Percentiles rank a stretch among this genome's conserved stretches.
Evolutionary conservation across 2,329 filamentous ascomycete species (phyloP).

Genomic region (Tolypocladium cylindrosporum): DNA sequence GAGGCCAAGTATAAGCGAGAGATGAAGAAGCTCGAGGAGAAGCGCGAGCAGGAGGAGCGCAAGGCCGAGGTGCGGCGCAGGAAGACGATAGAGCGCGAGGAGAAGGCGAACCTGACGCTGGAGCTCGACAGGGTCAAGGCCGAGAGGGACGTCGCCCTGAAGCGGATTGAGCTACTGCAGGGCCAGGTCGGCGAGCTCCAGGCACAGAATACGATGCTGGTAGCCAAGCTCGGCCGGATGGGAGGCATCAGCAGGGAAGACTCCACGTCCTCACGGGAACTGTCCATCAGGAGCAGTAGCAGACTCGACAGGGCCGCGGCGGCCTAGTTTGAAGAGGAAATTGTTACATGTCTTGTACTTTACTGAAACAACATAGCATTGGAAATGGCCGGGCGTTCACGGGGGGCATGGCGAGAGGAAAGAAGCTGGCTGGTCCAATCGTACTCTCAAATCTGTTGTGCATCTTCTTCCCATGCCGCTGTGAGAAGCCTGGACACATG

Average conservation of each 20-base stretch:
- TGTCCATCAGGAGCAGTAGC: neutral
- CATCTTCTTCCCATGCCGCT: constrained; percentile 5
- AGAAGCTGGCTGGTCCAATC: neutral
- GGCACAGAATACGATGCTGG: constrained; percentile 48
- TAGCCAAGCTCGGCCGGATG: constrained; percentile 39
- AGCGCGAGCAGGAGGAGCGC: constrained; percentile 50
- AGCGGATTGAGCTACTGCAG: constrained; percentile 44
- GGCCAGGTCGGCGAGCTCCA: constrained; percentile 47
- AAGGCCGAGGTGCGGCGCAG: constrained; percentile 43
- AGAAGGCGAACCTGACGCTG: constrained; percentile 34
- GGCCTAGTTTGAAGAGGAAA: neutral
- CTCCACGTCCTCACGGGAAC: constrained; percentile 1
- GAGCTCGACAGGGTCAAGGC: constrained; percentile 42
- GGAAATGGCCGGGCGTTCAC: neutral
- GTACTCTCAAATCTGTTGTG: neutral
- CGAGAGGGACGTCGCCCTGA: constrained; percentile 41
- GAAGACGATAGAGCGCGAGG: constrained; percentile 44
- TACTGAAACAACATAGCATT: neutral
- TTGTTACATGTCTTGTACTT: neutral
- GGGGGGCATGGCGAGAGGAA: neutral
- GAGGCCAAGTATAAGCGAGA: constrained; percentile 58
- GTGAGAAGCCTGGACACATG: constrained; percentile 18
- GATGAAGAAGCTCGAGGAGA: constrained; percentile 53
- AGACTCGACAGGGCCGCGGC: neutral
- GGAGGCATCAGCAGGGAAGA: constrained; percentile 23